phyloP scores from a whole-genome alignment of 495 filamentous ascomycete species.

The Aspergillus nidulans region DNA sequence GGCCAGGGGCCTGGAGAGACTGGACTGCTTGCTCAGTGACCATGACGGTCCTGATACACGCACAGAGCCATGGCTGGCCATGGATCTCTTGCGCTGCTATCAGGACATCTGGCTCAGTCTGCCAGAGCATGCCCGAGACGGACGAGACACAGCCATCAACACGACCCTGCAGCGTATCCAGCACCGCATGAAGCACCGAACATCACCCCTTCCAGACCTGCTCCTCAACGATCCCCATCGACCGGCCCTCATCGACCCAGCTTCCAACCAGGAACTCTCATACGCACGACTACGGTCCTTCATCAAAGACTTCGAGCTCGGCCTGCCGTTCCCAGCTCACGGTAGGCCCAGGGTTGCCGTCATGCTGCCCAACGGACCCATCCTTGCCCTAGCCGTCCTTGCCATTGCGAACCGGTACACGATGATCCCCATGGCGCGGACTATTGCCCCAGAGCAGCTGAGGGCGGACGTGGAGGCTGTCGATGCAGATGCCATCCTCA shows the following conservation, averaged over 20 bases:
- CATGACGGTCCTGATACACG: neutral
- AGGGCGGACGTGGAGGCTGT: conserved; percentile 1
- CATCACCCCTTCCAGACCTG: neutral
- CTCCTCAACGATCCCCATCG: neutral
- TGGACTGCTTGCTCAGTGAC: neutral
- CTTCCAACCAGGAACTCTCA: neutral
- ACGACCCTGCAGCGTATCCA: neutral
- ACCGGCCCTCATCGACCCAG: neutral
- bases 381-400: neutral
- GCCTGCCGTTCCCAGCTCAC: neutral
- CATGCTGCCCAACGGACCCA: neutral
- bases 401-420: conserved; percentile 1
- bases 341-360: neutral
- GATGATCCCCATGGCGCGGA: conserved; percentile 5
- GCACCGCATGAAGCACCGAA: neutral
- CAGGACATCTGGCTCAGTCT: conserved; percentile 3
- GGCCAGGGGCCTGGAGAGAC: neutral
- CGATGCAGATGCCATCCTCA: neutral
- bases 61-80: neutral
- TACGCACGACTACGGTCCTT: neutral
- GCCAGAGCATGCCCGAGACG: neutral
- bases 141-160: neutral
- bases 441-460: neutral
- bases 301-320: neutral
- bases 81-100: conserved; percentile 1